phyloP scores from a whole-genome alignment of 768 basidiomycete genomes.

The Rhizopogon roseolus region DNA sequence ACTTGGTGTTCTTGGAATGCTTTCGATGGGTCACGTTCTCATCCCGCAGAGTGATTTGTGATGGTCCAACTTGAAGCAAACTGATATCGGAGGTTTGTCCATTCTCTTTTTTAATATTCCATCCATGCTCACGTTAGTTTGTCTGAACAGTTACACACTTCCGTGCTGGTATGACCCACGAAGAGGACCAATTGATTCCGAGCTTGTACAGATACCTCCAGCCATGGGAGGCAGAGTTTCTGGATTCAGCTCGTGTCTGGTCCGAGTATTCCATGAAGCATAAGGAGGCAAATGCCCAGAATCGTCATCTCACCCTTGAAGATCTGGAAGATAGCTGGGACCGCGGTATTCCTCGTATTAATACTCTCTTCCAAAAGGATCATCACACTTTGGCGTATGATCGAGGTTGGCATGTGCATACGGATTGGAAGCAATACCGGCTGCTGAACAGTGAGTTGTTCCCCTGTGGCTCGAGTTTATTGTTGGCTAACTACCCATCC shows the following conservation, averaged over 20 bases:
- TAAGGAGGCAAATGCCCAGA: conserved; percentile 99
- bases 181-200: conserved; percentile 92
- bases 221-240: conserved; percentile 96
- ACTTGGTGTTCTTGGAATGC: conserved; percentile 96
- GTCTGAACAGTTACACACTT: conserved; percentile 79
- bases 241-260: conserved; percentile 99
- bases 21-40: conserved; percentile 98
- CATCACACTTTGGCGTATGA: conserved; percentile 98
- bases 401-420: conserved; percentile 97
- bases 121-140: not conserved
- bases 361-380: conserved; percentile 98
- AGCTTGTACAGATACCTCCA: conserved; percentile 96
- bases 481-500: not conserved
- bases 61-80: conserved; percentile 99
- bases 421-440: conserved; percentile 99
- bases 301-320: conserved; percentile 92
- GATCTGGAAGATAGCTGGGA: conserved; percentile 99
- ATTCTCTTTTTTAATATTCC: not conserved
- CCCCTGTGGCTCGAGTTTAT: conserved; percentile 7
- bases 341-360: conserved; percentile 96
- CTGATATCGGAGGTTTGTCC: conserved; percentile 77
- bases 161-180: conserved; percentile 97
- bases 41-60: conserved; percentile 97
- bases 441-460: conserved; percentile 74
- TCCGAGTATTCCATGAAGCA: conserved; percentile 99